Evolutionary conservation across 495 filamentous ascomycete species (phyloP).

Genomic region (Lasiosphaeria miniovina): DNA sequence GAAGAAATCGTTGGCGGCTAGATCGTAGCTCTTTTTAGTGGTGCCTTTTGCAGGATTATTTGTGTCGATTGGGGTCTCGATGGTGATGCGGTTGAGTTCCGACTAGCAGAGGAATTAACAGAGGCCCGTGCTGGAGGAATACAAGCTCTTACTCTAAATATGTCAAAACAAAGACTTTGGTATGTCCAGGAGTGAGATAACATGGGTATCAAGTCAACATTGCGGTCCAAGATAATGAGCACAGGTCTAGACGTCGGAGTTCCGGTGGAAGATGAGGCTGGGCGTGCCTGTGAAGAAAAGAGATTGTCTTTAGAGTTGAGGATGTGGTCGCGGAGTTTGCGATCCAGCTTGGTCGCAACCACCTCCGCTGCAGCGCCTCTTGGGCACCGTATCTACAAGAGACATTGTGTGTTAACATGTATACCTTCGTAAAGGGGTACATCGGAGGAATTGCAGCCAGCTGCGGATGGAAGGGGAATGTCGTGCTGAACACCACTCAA

Average conservation of each 20-base stretch:
- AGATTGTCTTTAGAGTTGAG: constrained; percentile 96
- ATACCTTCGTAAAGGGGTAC: no score
- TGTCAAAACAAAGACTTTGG: constrained; percentile 91
- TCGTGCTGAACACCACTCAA: no score
- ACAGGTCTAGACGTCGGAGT: constrained; percentile 75
- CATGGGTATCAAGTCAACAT: constrained; percentile 97
- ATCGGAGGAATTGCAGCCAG: no score
- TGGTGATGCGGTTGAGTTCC: constrained; percentile 85
- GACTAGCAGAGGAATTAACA: constrained; percentile 10
- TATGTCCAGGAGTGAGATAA: constrained; percentile 99
- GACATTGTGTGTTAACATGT: background rate
- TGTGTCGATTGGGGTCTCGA: constrained; percentile 78
- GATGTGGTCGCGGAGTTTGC: constrained; percentile 93
- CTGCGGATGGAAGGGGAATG: no score
- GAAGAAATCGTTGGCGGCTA: constrained; percentile 92
- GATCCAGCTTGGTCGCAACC: constrained; percentile 88
- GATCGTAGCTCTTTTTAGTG: constrained; percentile 82
- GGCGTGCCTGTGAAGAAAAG: constrained; percentile 56
- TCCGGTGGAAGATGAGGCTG: constrained; percentile 37
- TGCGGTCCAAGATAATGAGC: constrained; percentile 87
- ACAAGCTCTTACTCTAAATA: constrained; percentile 48
- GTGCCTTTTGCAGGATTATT: constrained; percentile 64
- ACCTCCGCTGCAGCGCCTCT: constrained; percentile 91
- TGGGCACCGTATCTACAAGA: constrained; percentile 67
- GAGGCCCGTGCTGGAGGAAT: background rate